Evolutionary conservation across 2,329 filamentous ascomycete species (phyloP).

Genomic region (Cladosporium sp.): DNA sequence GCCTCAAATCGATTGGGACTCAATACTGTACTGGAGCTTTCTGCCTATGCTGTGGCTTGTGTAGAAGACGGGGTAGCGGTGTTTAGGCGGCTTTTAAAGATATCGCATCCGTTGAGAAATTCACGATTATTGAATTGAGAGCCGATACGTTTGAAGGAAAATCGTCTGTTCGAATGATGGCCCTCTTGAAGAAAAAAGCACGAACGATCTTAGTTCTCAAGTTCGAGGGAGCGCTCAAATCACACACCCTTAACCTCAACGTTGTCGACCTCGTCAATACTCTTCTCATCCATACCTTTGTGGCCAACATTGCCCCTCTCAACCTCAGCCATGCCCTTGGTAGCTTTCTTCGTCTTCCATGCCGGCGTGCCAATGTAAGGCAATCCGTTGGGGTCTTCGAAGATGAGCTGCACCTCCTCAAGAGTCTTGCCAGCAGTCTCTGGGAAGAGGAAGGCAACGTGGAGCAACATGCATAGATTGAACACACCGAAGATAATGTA

Average conservation of each 20-base stretch:
- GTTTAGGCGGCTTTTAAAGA: not conserved
- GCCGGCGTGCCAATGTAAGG: slow-evolving; percentile 53
- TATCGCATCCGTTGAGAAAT: not conserved
- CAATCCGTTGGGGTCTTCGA: slow-evolving; percentile 45
- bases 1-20: not conserved
- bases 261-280: slow-evolving; percentile 65
- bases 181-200: not conserved
- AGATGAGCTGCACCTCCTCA: slow-evolving; percentile 76
- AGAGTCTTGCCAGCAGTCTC: slow-evolving; percentile 75
- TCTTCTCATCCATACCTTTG: slow-evolving; percentile 65
- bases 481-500: slow-evolving; percentile 71
- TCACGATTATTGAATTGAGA: not conserved
- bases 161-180: not conserved
- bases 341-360: slow-evolving; percentile 62
- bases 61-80: not conserved
- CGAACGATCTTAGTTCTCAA: not conserved
- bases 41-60: not conserved
- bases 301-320: slow-evolving; percentile 62
- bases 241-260: slow-evolving; percentile 57
- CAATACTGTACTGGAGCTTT: not conserved
- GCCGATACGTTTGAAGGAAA: not conserved
- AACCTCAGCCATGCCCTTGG: slow-evolving; percentile 66
- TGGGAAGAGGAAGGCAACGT: slow-evolving; percentile 65
- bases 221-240: not conserved
- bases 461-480: slow-evolving; percentile 56